Conservation (phyloP, 129 eudicot genomes). For the Gnaphalium uliginosum region DNA sequence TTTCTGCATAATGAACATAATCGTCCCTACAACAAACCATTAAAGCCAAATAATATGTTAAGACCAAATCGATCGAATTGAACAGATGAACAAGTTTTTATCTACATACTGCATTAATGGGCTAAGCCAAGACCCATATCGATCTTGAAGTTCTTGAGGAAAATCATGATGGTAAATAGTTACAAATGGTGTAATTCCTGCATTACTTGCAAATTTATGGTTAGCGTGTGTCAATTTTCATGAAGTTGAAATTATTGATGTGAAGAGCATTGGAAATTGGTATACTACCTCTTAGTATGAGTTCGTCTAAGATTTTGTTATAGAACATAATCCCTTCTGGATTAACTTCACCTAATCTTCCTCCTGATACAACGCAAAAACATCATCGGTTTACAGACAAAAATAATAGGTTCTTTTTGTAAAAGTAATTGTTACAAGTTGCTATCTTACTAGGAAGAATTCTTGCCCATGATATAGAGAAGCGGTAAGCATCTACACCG, state of each 20-base stretch:
- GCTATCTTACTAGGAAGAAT: conserved; percentile 73
- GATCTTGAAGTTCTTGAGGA: conserved; percentile 81
- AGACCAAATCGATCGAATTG: background rate
- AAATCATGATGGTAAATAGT: conserved; percentile 70
- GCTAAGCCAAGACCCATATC: conserved; percentile 79
- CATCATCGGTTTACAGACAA: conserved; percentile 1
- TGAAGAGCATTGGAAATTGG: background rate
- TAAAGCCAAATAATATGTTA: background rate
- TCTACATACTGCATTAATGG: conserved; percentile 69
- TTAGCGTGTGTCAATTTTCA: background rate
- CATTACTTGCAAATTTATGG: conserved; percentile 9
- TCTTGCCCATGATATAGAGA: conserved; percentile 84
- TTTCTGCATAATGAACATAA: conserved; percentile 63
- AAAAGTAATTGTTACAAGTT: background rate
- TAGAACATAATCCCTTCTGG: conserved; percentile 62
- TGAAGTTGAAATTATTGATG: background rate
- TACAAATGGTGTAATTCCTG: conserved; percentile 83
- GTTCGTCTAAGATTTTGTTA: conserved; percentile 59
- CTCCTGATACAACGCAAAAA: conserved; percentile 49
- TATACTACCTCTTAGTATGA: conserved; percentile 56
- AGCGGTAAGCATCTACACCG: conserved; percentile 70
- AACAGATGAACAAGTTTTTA: conserved; percentile 3
- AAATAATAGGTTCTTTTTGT: background rate
- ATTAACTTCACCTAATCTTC: conserved; percentile 70
- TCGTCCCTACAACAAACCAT: conserved; percentile 62